Conservation (phyloP, 2,329 filamentous ascomycete genomes). For the Cadophora sp. region DNA sequence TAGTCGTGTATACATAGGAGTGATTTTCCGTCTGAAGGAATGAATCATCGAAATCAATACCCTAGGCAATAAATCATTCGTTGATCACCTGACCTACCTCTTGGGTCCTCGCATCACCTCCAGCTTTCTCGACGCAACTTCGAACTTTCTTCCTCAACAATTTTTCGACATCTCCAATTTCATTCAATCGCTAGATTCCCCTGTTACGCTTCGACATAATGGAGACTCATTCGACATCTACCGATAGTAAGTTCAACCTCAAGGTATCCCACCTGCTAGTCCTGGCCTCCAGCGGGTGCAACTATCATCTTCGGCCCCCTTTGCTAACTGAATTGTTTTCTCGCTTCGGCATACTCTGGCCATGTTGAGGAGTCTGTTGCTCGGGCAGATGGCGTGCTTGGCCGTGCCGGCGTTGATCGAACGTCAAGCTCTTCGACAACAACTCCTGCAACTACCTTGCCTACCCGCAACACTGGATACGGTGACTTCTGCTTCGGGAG, state of each 20-base stretch:
- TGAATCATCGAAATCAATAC: too few relatives aligned
- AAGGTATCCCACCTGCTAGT: neutral
- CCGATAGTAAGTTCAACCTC: neutral
- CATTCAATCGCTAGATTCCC: neutral
- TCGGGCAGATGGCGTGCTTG: neutral
- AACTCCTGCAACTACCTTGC: neutral
- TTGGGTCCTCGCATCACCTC: too few relatives aligned
- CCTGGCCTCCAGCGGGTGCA: too few relatives aligned
- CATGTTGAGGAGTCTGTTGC: neutral
- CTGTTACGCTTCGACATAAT: neutral
- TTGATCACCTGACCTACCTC: too few relatives aligned
- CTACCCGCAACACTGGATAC: neutral
- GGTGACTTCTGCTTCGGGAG: slow-evolving; percentile 11
- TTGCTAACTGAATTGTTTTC: neutral
- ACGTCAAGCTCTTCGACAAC: neutral
- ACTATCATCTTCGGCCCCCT: neutral
- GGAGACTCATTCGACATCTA: neutral
- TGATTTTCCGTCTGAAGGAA: too few relatives aligned
- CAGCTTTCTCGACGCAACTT: too few relatives aligned
- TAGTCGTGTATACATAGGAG: too few relatives aligned
- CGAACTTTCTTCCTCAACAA: too few relatives aligned
- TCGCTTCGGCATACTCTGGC: neutral
- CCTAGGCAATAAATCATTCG: too few relatives aligned
- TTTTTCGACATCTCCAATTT: too few relatives aligned
- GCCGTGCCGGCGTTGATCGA: neutral